phyloP scores from a whole-genome alignment of 305 asterid genomes.

The Andrographis paniculata region DNA sequence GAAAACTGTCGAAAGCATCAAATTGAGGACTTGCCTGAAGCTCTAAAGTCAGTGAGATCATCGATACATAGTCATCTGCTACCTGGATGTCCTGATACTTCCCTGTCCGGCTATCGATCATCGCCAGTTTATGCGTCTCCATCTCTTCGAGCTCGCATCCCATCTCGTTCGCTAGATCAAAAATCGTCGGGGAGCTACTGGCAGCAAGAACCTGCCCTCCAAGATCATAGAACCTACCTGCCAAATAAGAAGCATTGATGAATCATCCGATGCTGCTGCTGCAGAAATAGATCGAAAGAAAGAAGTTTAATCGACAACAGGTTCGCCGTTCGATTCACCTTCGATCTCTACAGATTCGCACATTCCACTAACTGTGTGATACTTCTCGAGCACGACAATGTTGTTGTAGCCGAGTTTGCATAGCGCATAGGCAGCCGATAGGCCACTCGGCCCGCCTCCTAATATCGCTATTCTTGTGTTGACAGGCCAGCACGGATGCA shows the following conservation, averaged over 20 bases:
- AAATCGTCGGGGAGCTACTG: conserved; percentile 77
- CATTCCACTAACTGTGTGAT: conserved; percentile 81
- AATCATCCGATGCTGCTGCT: neutral
- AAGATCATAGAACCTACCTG: conserved; percentile 76
- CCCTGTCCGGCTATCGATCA: conserved; percentile 63
- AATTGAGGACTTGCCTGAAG: conserved; percentile 50
- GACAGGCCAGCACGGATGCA: conserved; percentile 59
- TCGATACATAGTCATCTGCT: conserved; percentile 77
- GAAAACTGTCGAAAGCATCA: neutral
- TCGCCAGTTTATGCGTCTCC: conserved; percentile 64
- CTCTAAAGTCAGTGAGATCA: conserved; percentile 62
- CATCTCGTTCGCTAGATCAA: conserved; percentile 61
- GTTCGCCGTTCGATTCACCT: conserved; percentile 29
- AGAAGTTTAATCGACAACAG: neutral
- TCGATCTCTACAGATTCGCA: conserved; percentile 72
- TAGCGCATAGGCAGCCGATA: conserved; percentile 75
- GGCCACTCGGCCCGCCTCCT: conserved; percentile 93
- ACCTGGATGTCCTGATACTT: conserved; percentile 57
- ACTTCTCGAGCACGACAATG: conserved; percentile 63
- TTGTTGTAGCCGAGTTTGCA: conserved; percentile 63
- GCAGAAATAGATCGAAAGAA: neutral
- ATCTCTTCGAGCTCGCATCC: conserved; percentile 65
- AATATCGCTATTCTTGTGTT: conserved; percentile 52
- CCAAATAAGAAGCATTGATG: conserved; percentile 4
- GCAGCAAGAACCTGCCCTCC: conserved; percentile 98